phyloP scores from a whole-genome alignment of 2,329 filamentous ascomycete species.

The Sphaerulina vaccinii region DNA sequence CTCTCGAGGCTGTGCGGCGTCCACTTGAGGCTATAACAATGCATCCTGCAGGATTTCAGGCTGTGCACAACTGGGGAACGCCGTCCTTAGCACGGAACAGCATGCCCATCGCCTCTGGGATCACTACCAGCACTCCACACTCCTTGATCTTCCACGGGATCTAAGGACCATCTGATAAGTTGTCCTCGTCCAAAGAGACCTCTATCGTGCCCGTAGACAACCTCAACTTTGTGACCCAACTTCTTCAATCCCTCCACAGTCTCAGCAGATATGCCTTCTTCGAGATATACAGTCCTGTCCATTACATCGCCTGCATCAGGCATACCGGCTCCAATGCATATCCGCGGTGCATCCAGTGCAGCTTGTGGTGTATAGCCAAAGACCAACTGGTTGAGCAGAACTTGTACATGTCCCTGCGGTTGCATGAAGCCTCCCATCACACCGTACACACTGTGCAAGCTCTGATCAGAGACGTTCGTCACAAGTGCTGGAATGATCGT shows the following conservation, averaged over 20 bases:
- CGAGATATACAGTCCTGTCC: slow-evolving; percentile 69
- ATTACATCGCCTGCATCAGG: slow-evolving; percentile 58
- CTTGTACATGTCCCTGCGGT: slow-evolving; percentile 92
- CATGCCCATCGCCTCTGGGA: slow-evolving; percentile 75
- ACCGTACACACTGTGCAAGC: slow-evolving; percentile 81
- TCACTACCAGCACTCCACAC: slow-evolving; percentile 92
- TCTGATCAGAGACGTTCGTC: slow-evolving; percentile 71
- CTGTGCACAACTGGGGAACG: too few species aligned
- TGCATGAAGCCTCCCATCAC: slow-evolving; percentile 99
- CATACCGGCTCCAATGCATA: slow-evolving; percentile 79
- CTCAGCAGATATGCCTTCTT: slow-evolving; percentile 73
- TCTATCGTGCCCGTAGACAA: slow-evolving; percentile 65
- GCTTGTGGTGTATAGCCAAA: slow-evolving; percentile 81
- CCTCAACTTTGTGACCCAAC: slow-evolving; percentile 71
- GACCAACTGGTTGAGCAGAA: slow-evolving; percentile 82
- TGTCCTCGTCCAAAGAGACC: slow-evolving; percentile 81
- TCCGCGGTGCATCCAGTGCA: slow-evolving; percentile 84
- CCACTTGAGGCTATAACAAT: too few species aligned
- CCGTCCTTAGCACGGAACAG: slow-evolving; percentile 44
- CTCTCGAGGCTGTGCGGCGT: too few species aligned
- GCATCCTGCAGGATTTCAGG: too few species aligned
- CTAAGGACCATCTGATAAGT: slow-evolving; percentile 74
- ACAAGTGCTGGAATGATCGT: slow-evolving; percentile 94
- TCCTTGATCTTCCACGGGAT: slow-evolving; percentile 61
- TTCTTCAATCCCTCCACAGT: slow-evolving; percentile 65